Percentiles rank a stretch among this genome's conserved stretches.
These are phyloP conservation scores for Chrysochromulina parva DNA, from an alignment of 78 protist genomes.

Conservation along the genomic window DNA sequence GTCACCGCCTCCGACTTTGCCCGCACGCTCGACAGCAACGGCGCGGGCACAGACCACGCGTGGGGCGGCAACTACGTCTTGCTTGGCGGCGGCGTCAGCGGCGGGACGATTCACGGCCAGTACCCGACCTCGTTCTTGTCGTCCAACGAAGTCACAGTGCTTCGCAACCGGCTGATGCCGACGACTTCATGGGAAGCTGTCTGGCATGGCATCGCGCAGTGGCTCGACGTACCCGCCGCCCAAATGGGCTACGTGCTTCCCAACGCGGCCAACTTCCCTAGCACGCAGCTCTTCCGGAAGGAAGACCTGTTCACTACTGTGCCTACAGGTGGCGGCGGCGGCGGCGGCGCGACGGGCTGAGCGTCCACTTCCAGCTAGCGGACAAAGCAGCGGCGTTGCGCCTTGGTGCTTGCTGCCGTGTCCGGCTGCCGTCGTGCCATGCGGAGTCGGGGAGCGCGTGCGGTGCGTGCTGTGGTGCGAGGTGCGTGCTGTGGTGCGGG, in stretches of 20 bases:
- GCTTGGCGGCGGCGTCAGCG: neutral
- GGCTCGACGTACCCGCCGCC: neutral
- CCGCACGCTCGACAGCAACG: constrained; percentile 1
- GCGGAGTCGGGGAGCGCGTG: too few relatives aligned
- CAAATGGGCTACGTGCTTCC: neutral
- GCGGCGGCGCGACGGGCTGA: too few relatives aligned
- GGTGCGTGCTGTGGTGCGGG: too few relatives aligned
- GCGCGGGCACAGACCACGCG: constrained; percentile 33
- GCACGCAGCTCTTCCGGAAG: neutral
- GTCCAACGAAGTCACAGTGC: neutral
- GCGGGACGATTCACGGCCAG: neutral
- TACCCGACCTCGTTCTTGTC: neutral
- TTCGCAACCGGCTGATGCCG: neutral
- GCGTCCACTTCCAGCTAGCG: too few relatives aligned
- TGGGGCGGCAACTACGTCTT: constrained; percentile 27
- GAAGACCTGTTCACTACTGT: neutral
- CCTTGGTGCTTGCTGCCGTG: too few relatives aligned
- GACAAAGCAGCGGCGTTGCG: too few relatives aligned
- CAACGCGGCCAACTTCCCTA: neutral
- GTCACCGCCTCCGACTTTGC: constrained; percentile 4
- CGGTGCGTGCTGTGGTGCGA: too few relatives aligned
- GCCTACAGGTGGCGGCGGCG: too few relatives aligned
- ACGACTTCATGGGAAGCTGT: constrained; percentile 4
- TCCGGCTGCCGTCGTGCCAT: too few relatives aligned
- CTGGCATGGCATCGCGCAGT: neutral